phyloP scores from a whole-genome alignment of 192 early-diverging fungal species.

The Entomortierella beljakovae region DNA sequence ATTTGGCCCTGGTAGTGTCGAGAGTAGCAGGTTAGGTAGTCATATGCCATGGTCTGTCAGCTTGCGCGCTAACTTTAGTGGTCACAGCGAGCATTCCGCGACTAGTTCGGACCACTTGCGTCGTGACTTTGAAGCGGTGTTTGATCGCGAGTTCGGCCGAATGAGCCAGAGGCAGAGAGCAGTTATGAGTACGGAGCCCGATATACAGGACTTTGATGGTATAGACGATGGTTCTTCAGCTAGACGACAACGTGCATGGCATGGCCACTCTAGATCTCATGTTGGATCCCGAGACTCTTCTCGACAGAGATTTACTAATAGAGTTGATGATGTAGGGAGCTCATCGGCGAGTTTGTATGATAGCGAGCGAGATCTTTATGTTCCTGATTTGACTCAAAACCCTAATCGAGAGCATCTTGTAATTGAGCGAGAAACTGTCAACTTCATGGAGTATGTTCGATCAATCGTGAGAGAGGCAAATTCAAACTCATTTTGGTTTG shows the following conservation, averaged over 20 bases:
- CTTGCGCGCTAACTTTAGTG: not conserved
- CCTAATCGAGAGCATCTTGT: not conserved
- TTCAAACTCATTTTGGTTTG: conserved; percentile 5
- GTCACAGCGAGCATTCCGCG: conserved; percentile 18
- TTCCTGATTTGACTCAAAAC: not conserved
- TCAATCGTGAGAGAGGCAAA: conserved; percentile 10
- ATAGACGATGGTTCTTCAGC: not conserved
- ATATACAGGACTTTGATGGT: not conserved
- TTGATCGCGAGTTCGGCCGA: conserved; percentile 4
- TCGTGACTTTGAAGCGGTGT: conserved; percentile 18
- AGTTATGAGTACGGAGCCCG: not conserved
- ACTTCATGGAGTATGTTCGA: conserved; percentile 25
- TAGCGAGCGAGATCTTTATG: not conserved
- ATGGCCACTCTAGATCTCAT: conserved; percentile 1
- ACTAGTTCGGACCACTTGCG: conserved; percentile 12
- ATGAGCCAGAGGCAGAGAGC: not conserved
- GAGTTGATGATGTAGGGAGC: not conserved
- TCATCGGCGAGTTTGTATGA: conserved; percentile 6
- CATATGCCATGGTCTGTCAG: conserved; percentile 23
- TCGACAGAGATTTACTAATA: not conserved
- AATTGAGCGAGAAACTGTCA: conserved; percentile 17
- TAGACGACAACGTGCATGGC: not conserved
- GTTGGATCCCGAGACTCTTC: not conserved
- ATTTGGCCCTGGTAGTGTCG: not conserved
- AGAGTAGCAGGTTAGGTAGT: not conserved